These are phyloP conservation scores for Kalmusia sp. DNA, from an alignment of 2,329 filamentous ascomycete genomes.

Conservation along the genomic window DNA sequence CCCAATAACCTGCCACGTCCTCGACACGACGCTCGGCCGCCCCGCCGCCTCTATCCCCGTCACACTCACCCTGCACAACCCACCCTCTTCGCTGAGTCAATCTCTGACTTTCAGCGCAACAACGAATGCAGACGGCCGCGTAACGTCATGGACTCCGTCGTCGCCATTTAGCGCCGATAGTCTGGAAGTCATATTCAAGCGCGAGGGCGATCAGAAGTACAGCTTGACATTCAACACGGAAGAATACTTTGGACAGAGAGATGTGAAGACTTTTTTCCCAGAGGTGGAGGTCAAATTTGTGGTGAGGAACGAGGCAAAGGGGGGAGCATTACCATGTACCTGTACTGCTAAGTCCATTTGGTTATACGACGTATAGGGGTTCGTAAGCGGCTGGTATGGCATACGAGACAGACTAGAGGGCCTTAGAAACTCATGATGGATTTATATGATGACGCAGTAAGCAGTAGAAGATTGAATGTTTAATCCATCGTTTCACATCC, in stretches of 20 bases:
- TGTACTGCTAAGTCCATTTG: slow-evolving; percentile 77
- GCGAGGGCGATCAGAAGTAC: slow-evolving; percentile 62
- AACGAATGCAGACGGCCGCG: slow-evolving; percentile 79
- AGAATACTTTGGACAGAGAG: slow-evolving; percentile 70
- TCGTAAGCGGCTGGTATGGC: slow-evolving; percentile 24
- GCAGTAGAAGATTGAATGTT: too few relatives aligned
- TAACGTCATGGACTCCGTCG: slow-evolving; percentile 70
- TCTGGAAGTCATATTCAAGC: slow-evolving; percentile 45
- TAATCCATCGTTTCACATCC: too few relatives aligned
- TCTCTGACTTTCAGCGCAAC: slow-evolving; percentile 66
- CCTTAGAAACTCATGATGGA: too few relatives aligned
- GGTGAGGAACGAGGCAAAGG: slow-evolving; percentile 52
- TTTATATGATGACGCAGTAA: too few relatives aligned
- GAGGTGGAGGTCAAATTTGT: slow-evolving; percentile 63
- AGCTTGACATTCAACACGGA: slow-evolving; percentile 76
- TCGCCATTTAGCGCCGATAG: slow-evolving; percentile 50
- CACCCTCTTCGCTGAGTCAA: slow-evolving; percentile 45
- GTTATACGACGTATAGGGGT: slow-evolving; percentile 82
- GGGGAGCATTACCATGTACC: slow-evolving; percentile 82
- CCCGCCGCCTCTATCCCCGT: slow-evolving; percentile 73
- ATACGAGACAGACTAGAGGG: too few relatives aligned
- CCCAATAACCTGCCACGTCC: slow-evolving; percentile 85
- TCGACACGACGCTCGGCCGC: slow-evolving; percentile 78
- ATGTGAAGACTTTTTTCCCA: slow-evolving; percentile 62
- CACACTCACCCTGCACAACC: slow-evolving; percentile 59